Base-by-base conservation (phyloP, 176 grass and related monocot genomes). In the Triticum timopheevii region DNA sequence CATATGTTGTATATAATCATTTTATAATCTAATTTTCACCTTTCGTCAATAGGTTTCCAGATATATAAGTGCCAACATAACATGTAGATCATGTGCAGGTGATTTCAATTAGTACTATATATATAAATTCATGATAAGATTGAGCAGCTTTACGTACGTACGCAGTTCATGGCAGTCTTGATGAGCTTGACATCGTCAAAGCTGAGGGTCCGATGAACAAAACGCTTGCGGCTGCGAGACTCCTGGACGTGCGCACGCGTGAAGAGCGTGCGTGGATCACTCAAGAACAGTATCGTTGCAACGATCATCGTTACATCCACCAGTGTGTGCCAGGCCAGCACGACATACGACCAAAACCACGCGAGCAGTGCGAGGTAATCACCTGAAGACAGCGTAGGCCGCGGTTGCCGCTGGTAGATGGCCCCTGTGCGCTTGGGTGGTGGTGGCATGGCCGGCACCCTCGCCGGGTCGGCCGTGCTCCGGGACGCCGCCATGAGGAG, bases 401-500 rank as follows among this genome's bases (percentile, higher is more conserved):
- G 73, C 2, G 84, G 69, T n/a, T 6, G 15, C 4, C 70, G 61
- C 19, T 47, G n/a, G n/a, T 73, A 73, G 10, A 73, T 73, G 2
- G 70, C 0, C 6, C 70, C 70, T 0, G 70, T 45, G 22, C 70
- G 70, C 6, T 16, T 45, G 6, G 70, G 70, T 12, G 13, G 70
- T 3, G 39, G 39, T 0, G 39, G 70, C 70, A 73, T 73, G 6
- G 70, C 70, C 1, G 70, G 39, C 39, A 27, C 22, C 70, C 70
- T 31, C 4, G 54, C 40, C 5, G 76, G 81, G n/a, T 91, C 77
- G 42, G 87, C 63, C 44, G 89, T 75, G 62, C 83, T 69, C 24
- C 87, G 79, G 20, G 89, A 89, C 81, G 91, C 84, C 28, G 89
- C 94, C 34, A 95, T 61, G 58, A 95, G 72, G 73, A 95, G 89